Base-by-base conservation (phyloP, 1,139 yeast genomes). In the Candida smagusa region DNA sequence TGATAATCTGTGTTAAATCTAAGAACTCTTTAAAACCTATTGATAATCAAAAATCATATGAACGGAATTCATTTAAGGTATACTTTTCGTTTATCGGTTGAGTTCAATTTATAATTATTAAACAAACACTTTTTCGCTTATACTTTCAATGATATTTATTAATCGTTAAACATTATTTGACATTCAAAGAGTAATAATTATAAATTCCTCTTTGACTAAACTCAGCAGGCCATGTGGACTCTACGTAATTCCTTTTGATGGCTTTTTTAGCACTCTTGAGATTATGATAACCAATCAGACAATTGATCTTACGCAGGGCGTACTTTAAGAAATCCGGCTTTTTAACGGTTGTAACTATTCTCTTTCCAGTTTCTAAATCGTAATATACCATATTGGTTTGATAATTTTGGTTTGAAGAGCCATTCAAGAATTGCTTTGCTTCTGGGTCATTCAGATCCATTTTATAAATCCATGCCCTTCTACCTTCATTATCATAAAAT, bases 381-480 rank as follows among this genome's bases (percentile, higher is more conserved):
- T 81, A 84, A 46, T 65, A 70, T 1, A 78, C 72, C 39, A 66
- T 62, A 56, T 60, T 71, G 12, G 58, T 49, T 9, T 47, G 39
- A 24, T 37, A 38, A 4, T 30, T 22, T 26, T 34, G 36, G 26
- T 30, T 25, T 9, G 27, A 29, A n/a, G 45, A 44, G 6, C 58
- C 54, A 33, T 57, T 50, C 13, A 61, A 32, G 30, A 65, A 56
- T 44, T 60, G 59, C 46, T 58, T 58, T 47, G 59, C 63, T 11
- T 62, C 61, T 3, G 66, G 61, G 41, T 66, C 65, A 2, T 49
- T 42, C 12, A 59, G 50, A 11, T 65, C 72, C 19, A 79, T 62
- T 52, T 75, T 77, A 55, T 79, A 84, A 13, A 86, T 58, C 96
- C 96, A 88, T n/a, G 86, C 81, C 44, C 96, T 70, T 46, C 96